phyloP scores from a whole-genome alignment of 2,329 filamentous ascomycete genomes.

The Diaporthe sp. region DNA sequence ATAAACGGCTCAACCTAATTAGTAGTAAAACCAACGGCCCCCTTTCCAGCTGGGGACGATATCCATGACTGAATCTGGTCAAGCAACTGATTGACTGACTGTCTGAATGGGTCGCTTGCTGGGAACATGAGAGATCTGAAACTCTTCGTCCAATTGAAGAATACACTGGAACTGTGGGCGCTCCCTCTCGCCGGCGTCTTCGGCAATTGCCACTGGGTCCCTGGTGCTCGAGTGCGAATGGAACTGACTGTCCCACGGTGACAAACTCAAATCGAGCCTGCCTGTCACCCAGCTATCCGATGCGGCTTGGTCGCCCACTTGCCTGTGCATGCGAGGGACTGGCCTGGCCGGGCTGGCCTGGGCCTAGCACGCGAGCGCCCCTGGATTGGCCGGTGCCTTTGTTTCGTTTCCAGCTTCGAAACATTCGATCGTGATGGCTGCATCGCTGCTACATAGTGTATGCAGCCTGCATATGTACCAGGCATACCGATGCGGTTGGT shows the following conservation, averaged over 20 bases:
- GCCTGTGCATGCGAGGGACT: slow-evolving; percentile 24
- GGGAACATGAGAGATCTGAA: not conserved
- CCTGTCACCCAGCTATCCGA: not conserved
- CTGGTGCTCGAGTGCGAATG: slow-evolving; percentile 4
- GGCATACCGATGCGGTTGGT: not conserved
- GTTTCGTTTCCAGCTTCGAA: slow-evolving; percentile 32
- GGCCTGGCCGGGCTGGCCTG: slow-evolving; percentile 14
- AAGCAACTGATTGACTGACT: not conserved
- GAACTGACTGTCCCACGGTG: not conserved
- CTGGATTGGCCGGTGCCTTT: slow-evolving; percentile 12
- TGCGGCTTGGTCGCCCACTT: slow-evolving; percentile 13
- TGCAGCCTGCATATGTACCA: not conserved
- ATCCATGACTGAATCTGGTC: not conserved
- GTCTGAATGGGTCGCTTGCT: not conserved
- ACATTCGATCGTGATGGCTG: slow-evolving; percentile 3
- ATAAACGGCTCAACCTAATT: slow-evolving; percentile 27
- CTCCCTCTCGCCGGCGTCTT: not conserved
- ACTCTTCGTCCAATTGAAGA: not conserved
- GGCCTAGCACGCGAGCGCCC: slow-evolving; percentile 1
- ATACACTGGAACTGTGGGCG: not conserved
- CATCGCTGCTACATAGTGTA: slow-evolving; percentile 7
- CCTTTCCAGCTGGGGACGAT: slow-evolving; percentile 22
- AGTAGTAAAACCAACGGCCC: slow-evolving; percentile 34
- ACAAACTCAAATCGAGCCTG: slow-evolving; percentile 20
- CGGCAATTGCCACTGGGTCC: slow-evolving; percentile 22